Evolutionary conservation across 2,329 filamentous ascomycete species (phyloP).

Genomic region (Aspergillus fumigatus): DNA sequence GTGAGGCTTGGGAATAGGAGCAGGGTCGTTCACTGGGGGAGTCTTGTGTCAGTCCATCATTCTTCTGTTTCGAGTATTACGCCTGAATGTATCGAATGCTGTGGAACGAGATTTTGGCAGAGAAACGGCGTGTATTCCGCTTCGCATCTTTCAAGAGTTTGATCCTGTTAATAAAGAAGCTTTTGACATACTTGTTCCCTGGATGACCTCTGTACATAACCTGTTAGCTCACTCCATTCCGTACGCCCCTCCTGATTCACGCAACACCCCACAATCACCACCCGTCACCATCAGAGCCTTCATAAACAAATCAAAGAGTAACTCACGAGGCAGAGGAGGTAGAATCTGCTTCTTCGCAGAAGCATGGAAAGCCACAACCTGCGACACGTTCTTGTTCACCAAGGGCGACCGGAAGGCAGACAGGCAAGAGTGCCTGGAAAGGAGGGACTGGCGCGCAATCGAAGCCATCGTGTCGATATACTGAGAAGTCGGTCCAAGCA

Average conservation of each 20-base stretch:
- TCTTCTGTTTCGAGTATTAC: not conserved
- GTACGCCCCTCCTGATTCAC: conserved; percentile 1
- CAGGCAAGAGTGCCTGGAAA: conserved; percentile 34
- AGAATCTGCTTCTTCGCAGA: conserved; percentile 71
- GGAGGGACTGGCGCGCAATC: conserved; percentile 35
- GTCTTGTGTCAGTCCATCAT: not conserved
- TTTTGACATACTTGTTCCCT: conserved; percentile 63
- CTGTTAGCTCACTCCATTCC: conserved; percentile 40
- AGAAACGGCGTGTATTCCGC: not conserved
- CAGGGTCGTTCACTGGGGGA: conserved; percentile 75
- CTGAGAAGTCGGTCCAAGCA: not conserved
- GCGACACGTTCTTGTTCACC: conserved; percentile 39
- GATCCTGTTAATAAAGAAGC: not conserved
- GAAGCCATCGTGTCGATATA: conserved; percentile 35
- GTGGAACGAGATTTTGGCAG: not conserved
- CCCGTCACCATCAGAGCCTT: not conserved
- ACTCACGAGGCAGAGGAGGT: conserved; percentile 79
- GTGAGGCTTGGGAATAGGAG: conserved; percentile 64
- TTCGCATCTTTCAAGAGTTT: not conserved
- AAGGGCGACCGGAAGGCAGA: conserved; percentile 32
- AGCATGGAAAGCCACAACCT: conserved; percentile 80
- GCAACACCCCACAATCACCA: not conserved
- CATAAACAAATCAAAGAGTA: not conserved
- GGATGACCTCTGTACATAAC: conserved; percentile 58
- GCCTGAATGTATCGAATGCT: not conserved